Evolutionary conservation across 2,329 filamentous ascomycete genomes (phyloP), one percentile per base, ranked within the genome.

Genomic region (Cadophora luteo-olivacea): DNA sequence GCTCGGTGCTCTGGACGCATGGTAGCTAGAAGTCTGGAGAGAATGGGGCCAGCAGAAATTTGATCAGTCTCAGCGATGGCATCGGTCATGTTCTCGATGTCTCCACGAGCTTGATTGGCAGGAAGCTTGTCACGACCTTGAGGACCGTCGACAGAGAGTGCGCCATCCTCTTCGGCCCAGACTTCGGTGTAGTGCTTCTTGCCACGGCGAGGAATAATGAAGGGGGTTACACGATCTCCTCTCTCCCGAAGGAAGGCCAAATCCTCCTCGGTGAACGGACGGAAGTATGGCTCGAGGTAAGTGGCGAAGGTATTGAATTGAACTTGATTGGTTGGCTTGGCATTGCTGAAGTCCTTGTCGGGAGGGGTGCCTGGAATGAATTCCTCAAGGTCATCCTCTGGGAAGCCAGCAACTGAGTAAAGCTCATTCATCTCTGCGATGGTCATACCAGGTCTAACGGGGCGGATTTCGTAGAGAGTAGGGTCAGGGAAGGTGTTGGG

Each of bases 121-220:
- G 92, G 87, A 7, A 93, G 84, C 72, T 88, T 90, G 66, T 93
- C 90, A 51, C 85, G 84, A 29, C 84, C 84, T 69, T 86, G 84
- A 5, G 87, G 85, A 4, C 87, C 85, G 77, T 97, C 93, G 8
- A 94, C 82, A 48, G 90, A 85, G 84, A 93, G 91, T 60, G 87
- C 84, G 11, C 93, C 93, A 76, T 99, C 96, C 78, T 99, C 96
- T 73, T 97, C 94, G 0, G 93, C 91, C 96, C 96, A 99, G 11
- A 95, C 85, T 69, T 98, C 94, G 29, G 87, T 89, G 80, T 98
- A 99, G 76, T 93, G 91, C 74, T 90, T 90, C 78, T 92, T 92
- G 57, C 94, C 94, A 25, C 94, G 89, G 72, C 91, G 90, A 8
- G 95, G 94, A 80, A 97, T 93, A 48, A 94, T 83, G 75, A 97